Percentiles rank a stretch among this genome's conserved stretches.
phyloP scores from a whole-genome alignment of 2,329 filamentous ascomycete genomes.

The Aspergillus spinulosporus region DNA sequence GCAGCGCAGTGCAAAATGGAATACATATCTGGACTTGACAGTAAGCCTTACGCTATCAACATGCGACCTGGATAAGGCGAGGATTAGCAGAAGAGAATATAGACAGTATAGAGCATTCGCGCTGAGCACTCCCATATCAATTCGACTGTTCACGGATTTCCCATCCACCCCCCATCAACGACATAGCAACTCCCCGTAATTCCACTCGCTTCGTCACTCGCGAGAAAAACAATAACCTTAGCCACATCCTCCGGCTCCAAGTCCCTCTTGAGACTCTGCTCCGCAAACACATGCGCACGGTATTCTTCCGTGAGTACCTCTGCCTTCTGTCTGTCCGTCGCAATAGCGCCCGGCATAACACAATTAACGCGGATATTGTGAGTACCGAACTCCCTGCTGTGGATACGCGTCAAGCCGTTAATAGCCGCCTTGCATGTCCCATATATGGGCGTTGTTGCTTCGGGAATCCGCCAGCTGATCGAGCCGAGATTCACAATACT shows the following conservation, averaged over 20 bases:
- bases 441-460: slow-evolving; percentile 36
- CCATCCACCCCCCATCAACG: slow-evolving; percentile 33
- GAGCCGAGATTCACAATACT: slow-evolving; percentile 46
- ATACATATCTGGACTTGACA: too few species aligned
- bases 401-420: slow-evolving; percentile 42
- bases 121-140: too few species aligned
- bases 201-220: slow-evolving; percentile 49
- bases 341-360: slow-evolving; percentile 53
- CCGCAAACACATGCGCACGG: slow-evolving; percentile 35
- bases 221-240: slow-evolving; percentile 49
- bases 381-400: slow-evolving; percentile 40
- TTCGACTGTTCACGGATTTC: slow-evolving; percentile 9
- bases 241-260: slow-evolving; percentile 46
- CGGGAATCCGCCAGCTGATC: slow-evolving; percentile 43
- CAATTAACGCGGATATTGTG: slow-evolving; percentile 49
- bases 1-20: too few species aligned
- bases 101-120: too few species aligned
- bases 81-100: too few species aligned
- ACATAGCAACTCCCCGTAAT: slow-evolving; percentile 49
- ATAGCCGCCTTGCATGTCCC: slow-evolving; percentile 44
- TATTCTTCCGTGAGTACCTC: slow-evolving; percentile 49
- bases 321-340: slow-evolving; percentile 48
- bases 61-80: too few species aligned
- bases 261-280: slow-evolving; percentile 48
- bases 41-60: too few species aligned